These are phyloP conservation scores for Aristolochia contorta DNA, from an alignment of 164 flowering plant species.

Conservation along the genomic window DNA sequence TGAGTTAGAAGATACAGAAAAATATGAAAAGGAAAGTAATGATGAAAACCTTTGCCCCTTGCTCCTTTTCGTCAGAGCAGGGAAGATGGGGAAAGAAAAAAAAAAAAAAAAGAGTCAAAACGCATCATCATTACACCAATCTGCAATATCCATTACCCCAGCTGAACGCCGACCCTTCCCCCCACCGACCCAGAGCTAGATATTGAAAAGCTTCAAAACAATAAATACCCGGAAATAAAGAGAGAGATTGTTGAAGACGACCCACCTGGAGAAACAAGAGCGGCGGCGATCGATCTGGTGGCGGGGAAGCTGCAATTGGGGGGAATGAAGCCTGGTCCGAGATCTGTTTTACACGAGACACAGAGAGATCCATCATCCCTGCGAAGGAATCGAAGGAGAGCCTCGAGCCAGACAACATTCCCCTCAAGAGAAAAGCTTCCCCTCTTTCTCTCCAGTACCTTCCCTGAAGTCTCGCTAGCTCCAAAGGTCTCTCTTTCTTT, in stretches of 20 bases:
- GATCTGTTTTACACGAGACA: constrained; percentile 2
- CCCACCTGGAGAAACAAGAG: constrained; percentile 7
- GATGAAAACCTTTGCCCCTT: constrained; percentile 25
- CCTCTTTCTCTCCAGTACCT: not conserved
- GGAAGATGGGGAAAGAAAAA: too few relatives aligned
- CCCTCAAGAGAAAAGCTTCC: constrained; percentile 55
- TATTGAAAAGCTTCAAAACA: not conserved
- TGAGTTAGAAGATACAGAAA: not conserved
- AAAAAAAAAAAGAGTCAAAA: constrained; percentile 29
- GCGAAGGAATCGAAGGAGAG: constrained; percentile 1
- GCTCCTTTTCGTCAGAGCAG: constrained; percentile 18
- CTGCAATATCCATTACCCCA: constrained; percentile 22
- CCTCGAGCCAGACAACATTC: constrained; percentile 90
- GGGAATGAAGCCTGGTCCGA: constrained; percentile 92
- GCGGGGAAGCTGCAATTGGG: constrained; percentile 34
- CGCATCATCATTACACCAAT: constrained; percentile 53
- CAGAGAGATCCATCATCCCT: not conserved
- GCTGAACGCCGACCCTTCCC: constrained; percentile 7
- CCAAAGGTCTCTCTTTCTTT: constrained; percentile 1
- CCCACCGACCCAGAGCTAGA: not conserved
- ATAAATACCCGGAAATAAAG: not conserved
- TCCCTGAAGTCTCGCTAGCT: constrained; percentile 14
- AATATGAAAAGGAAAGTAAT: constrained; percentile 19
- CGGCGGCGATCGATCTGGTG: not conserved
- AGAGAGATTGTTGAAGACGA: not conserved